Evolutionary conservation across 306 rosid species (phyloP), one percentile per base, ranked within the genome.

Genomic region (Quillaja saponaria): DNA sequence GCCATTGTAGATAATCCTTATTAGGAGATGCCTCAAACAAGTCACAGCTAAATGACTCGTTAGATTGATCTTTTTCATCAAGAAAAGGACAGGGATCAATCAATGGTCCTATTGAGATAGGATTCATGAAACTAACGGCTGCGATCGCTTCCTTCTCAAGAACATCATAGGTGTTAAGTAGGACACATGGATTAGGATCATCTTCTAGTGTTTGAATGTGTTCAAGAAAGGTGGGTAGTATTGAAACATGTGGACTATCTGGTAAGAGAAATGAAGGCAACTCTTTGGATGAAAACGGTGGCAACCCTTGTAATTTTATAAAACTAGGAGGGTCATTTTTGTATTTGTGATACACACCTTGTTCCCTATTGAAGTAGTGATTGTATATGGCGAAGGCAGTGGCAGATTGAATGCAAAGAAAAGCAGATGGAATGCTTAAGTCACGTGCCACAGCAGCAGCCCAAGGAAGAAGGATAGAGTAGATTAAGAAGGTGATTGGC

Each of bases 381-480:
- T 28, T 17, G 40, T 20, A 42, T 8, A 60, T 60, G 51, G 53
- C 65, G 4, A 60, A 14, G 7, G 40, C 14, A 13, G 65, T 35
- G 3, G 65, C 17, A 13, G 65, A 44, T 0, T 42, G 53, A 21
- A 60, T 60, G 37, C 53, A 9, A 8, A 60, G 21, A 25, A 42
- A 14, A 6, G 53, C 41, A 44, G 65, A 60, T 6, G 65, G 65
- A 3, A 60, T 42, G 16, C 53, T 19, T n/a, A 60, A 8, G 1
- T 44, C 52, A 31, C 53, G 65, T 3, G 65, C 65, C 40, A 60
- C 52, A n/a, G 25, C 38, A n/a, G 65, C 25, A 25, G 53, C 53
- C 65, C 65, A 60, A 3, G 39, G 53, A n/a, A 60, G 21, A 38
- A 60, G 53, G 5, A 60, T 0, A 35, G 12, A 8, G 12, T 60